Evolutionary conservation across 2,329 filamentous ascomycete species (phyloP).

Genomic region (Botrytis deweyae): DNA sequence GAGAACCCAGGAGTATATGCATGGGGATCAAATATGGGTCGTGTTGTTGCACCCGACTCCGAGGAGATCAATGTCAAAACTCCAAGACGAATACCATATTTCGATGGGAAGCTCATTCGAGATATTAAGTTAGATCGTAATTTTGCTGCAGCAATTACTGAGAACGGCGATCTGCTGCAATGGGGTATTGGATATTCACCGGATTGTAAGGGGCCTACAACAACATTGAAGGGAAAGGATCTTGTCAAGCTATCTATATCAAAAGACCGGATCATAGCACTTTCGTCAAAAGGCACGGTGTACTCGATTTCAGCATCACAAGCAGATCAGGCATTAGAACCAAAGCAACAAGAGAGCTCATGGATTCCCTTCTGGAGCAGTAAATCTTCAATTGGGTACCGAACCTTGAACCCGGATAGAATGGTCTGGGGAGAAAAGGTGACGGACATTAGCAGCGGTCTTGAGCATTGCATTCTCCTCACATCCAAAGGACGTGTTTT

Average conservation of each 20-base stretch:
- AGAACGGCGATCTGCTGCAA: conserved; percentile 85
- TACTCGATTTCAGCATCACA: conserved; percentile 82
- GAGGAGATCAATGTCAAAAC: conserved; percentile 75
- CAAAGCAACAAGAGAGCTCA: conserved; percentile 59
- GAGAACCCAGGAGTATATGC: conserved; percentile 85
- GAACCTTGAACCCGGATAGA: conserved; percentile 63
- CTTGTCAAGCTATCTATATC: conserved; percentile 75
- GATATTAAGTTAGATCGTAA: conserved; percentile 82
- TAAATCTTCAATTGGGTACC: conserved; percentile 64
- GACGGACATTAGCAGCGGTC: conserved; percentile 70
- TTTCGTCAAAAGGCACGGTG: conserved; percentile 72
- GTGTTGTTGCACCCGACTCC: conserved; percentile 82
- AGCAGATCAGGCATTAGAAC: conserved; percentile 64
- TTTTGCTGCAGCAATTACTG: conserved; percentile 83
- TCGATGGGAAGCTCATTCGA: conserved; percentile 78
- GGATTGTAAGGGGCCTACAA: conserved; percentile 59
- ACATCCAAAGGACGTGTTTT: conserved; percentile 85
- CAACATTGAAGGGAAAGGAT: conserved; percentile 79
- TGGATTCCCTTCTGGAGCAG: conserved; percentile 76
- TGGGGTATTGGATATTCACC: conserved; percentile 81
- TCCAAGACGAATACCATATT: conserved; percentile 75
- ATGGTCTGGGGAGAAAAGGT: conserved; percentile 71
- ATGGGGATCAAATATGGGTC: conserved; percentile 86
- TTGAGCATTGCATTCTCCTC: conserved; percentile 83
- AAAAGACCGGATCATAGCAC: conserved; percentile 76